phyloP scores from a whole-genome alignment of 495 filamentous ascomycete species.

The Evernia prunastri region DNA sequence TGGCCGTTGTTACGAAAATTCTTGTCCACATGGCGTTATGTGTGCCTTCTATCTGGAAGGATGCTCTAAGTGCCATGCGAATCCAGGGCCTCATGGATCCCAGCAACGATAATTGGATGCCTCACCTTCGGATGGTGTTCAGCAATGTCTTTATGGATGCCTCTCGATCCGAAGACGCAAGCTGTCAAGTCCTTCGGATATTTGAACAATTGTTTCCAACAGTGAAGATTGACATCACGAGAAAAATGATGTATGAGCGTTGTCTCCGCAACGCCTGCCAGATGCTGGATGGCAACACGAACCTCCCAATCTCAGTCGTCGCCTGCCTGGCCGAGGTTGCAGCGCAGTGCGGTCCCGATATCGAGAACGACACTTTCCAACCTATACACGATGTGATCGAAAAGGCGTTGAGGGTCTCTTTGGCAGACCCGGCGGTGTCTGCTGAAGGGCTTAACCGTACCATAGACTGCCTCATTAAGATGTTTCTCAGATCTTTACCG shows the following conservation, averaged over 20 bases:
- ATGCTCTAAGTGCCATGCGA: constrained; percentile 6
- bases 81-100: constrained; percentile 13
- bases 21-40: constrained; percentile 9
- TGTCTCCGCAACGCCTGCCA: constrained; percentile 4
- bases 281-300: background rate
- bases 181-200: constrained; percentile 3
- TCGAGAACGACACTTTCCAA: constrained; percentile 12
- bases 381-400: constrained; percentile 4
- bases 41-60: constrained; percentile 4
- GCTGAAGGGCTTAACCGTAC: constrained; percentile 38
- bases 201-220: constrained; percentile 4
- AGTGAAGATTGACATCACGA: background rate
- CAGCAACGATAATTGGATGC: constrained; percentile 11
- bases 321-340: constrained; percentile 12
- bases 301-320: constrained; percentile 10
- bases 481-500: constrained; percentile 54
- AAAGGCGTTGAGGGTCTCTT: background rate
- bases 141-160: constrained; percentile 4
- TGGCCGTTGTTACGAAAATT: background rate
- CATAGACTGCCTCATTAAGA: constrained; percentile 41
- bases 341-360: constrained; percentile 8
- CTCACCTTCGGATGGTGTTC: constrained; percentile 14
- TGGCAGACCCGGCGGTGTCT: background rate
- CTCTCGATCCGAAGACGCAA: constrained; percentile 6
- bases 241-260: constrained; percentile 1